These are phyloP conservation scores for Vaccinium macrocarpon DNA, from an alignment of 148 eudicot species.

Conservation along the genomic window DNA sequence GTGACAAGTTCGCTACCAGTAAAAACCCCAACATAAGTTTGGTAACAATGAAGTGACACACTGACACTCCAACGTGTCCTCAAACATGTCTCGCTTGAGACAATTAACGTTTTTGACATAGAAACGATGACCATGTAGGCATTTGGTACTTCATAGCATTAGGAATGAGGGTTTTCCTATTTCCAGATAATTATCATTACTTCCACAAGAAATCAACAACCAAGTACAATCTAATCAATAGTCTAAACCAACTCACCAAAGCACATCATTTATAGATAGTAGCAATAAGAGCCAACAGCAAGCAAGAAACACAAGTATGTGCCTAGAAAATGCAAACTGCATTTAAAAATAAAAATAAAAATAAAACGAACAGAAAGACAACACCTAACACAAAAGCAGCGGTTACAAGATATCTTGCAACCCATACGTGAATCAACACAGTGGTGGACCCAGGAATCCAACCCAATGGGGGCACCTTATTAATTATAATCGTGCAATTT, in stretches of 20 bases:
- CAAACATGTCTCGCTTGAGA: not conserved
- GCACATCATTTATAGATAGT: not conserved
- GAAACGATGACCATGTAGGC: not conserved
- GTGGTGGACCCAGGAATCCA: too few species aligned
- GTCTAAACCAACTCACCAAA: not conserved
- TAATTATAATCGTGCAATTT: too few species aligned
- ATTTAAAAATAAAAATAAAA: not conserved
- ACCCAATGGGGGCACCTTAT: too few species aligned
- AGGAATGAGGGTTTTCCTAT: not conserved
- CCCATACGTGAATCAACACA: not conserved
- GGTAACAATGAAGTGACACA: not conserved
- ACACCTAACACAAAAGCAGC: not conserved
- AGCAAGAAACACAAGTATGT: not conserved
- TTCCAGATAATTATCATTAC: not conserved
- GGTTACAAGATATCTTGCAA: not conserved
- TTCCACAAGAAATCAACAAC: not conserved
- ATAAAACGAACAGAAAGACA: too few species aligned
- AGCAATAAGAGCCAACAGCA: not conserved
- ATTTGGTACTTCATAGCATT: not conserved
- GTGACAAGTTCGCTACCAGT: not conserved
- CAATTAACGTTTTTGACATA: not conserved
- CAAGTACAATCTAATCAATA: not conserved
- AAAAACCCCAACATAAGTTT: too few species aligned
- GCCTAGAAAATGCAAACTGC: not conserved
- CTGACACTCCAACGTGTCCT: not conserved